Conservation (phyloP, 2,329 filamentous ascomycete genomes). For the Xylariales sp. region DNA sequence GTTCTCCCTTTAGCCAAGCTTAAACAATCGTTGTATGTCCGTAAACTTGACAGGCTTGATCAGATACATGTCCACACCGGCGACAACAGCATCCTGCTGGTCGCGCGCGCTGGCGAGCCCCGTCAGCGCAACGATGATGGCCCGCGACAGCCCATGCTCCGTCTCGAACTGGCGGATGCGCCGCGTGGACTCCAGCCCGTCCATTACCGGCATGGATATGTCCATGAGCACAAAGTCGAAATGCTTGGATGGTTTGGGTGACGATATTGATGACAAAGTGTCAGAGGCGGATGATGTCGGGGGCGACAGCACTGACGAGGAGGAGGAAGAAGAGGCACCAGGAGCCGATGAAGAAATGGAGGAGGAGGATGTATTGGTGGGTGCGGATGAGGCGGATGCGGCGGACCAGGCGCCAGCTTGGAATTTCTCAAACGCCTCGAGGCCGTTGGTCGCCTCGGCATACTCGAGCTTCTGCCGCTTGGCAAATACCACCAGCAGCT, state of each 20-base stretch:
- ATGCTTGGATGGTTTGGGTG: no score
- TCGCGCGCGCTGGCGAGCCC: conserved; percentile 37
- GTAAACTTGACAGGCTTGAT: conserved; percentile 40
- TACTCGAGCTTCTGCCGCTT: conserved; percentile 92
- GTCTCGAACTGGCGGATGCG: conserved; percentile 36
- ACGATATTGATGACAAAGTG: no score
- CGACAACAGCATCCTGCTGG: conserved; percentile 39
- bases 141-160: conserved; percentile 24
- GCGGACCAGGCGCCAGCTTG: conserved; percentile 63
- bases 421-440: conserved; percentile 92
- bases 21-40: no score
- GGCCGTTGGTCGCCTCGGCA: conserved; percentile 92
- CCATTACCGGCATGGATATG: conserved; percentile 42
- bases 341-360: no score
- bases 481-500: conserved; percentile 90
- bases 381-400: no score
- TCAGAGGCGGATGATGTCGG: no score
- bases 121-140: conserved; percentile 40
- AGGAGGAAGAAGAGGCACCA: no score
- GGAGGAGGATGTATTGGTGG: no score
- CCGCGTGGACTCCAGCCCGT: conserved; percentile 34
- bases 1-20: no score
- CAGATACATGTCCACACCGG: conserved; percentile 40
- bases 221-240: conserved; percentile 98
- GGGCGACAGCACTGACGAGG: no score